Percentiles rank a stretch among this genome's conserved stretches.
phyloP scores from a whole-genome alignment of 2,329 filamentous ascomycete genomes.

The Dryadomyces sulphureus region DNA sequence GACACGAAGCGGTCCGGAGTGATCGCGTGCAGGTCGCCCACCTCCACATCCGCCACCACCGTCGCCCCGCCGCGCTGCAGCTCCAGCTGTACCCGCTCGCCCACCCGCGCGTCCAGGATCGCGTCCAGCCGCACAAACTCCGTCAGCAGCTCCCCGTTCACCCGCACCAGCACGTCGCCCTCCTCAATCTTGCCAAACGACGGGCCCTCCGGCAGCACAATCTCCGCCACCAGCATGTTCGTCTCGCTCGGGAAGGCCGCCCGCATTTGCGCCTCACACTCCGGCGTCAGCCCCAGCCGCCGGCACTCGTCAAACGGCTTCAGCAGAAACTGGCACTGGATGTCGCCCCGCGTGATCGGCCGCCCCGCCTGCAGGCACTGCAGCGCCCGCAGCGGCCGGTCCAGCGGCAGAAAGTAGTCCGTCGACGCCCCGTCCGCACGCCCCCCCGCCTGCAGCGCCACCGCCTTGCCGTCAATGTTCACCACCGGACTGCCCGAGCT shows the following conservation, averaged over 20 bases:
- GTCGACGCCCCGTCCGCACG: slow-evolving; percentile 90
- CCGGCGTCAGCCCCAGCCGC: slow-evolving; percentile 65
- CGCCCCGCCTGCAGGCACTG: slow-evolving; percentile 67
- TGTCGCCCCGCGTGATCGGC: slow-evolving; percentile 78
- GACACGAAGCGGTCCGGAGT: slow-evolving; percentile 93
- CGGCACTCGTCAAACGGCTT: slow-evolving; percentile 97
- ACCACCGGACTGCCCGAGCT: slow-evolving; percentile 98
- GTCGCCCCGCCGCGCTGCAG: slow-evolving; percentile 83
- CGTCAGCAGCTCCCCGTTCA: slow-evolving; percentile 85
- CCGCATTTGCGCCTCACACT: slow-evolving; percentile 77
- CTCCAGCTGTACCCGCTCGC: slow-evolving; percentile 59
- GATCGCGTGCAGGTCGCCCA: slow-evolving; percentile 84
- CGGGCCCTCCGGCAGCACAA: slow-evolving; percentile 80
- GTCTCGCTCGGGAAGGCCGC: slow-evolving; percentile 81
- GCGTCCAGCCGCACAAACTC: slow-evolving; percentile 87
- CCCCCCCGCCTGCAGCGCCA: slow-evolving; percentile 88
- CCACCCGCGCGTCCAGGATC: slow-evolving; percentile 79
- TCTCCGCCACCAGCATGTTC: slow-evolving; percentile 93
- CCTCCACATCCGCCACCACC: slow-evolving; percentile 67
- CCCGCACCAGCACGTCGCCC: slow-evolving; percentile 83
- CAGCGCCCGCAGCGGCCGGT: slow-evolving; percentile 76
- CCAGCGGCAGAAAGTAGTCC: slow-evolving; percentile 90
- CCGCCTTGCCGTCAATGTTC: slow-evolving; percentile 81
- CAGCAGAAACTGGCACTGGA: slow-evolving; percentile 92
- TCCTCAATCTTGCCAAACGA: slow-evolving; percentile 80